phyloP scores from a whole-genome alignment of 2,329 filamentous ascomycete genomes.

The Trichoderma aggressivum region DNA sequence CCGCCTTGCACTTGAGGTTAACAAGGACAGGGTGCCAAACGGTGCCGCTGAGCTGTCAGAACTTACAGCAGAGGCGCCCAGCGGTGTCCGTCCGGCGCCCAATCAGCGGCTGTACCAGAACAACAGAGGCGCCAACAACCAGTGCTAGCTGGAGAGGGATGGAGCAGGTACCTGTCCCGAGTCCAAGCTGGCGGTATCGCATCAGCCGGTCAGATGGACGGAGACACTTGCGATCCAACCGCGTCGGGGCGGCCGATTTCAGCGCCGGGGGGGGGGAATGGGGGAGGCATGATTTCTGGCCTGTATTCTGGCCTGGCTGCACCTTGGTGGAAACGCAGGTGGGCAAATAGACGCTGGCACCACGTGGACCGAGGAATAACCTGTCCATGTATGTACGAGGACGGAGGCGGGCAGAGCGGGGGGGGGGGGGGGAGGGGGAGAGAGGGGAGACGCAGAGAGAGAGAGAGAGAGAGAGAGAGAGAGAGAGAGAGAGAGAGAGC shows the following conservation, averaged over 20 bases:
- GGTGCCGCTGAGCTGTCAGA: background rate
- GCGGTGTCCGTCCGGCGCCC: background rate
- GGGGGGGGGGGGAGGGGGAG: no score
- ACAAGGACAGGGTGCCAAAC: background rate
- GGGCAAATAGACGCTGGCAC: background rate
- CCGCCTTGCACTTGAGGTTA: background rate
- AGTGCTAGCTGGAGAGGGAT: background rate
- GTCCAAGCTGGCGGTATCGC: slow-evolving; percentile 8
- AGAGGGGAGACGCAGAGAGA: no score
- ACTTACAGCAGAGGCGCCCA: background rate
- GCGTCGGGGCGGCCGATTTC: background rate
- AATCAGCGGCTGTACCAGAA: background rate
- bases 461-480: no score
- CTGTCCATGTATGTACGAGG: background rate
- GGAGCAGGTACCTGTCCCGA: background rate
- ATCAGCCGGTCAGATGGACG: background rate
- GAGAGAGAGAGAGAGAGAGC: background rate
- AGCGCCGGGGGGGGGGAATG: background rate
- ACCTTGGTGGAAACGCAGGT: background rate
- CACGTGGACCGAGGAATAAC: slow-evolving; percentile 2
- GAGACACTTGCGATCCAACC: background rate
- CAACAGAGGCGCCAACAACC: background rate
- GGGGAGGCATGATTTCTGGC: background rate
- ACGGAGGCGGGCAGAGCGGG: no score
- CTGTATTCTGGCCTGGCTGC: background rate